Evolutionary conservation across 768 basidiomycete genomes (phyloP), one percentile per base, ranked within the genome.

Genomic region (Mycena belliarum): DNA sequence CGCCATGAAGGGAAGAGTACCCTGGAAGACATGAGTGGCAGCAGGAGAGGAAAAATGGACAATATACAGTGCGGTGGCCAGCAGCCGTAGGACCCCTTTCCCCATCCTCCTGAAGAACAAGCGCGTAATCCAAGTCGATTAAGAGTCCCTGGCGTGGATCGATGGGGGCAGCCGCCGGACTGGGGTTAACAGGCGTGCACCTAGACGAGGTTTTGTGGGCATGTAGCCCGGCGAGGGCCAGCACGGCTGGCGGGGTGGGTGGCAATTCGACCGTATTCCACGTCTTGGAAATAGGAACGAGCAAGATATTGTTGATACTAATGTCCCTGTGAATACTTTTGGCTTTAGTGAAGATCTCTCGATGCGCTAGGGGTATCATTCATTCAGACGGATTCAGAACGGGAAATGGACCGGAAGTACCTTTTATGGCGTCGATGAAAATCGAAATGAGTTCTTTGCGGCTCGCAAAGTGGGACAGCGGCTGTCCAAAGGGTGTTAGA

Each of bases 1-100:
- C 29, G 55, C 55, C 55, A 57, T 57, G 14, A 57, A 57, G 1
- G 55, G 55, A 20, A 56, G 47, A 2, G 55, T 57, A 4, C 48
- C 48, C 54, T 55, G 47, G 40, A n/a, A n/a, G n/a, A n/a, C n/a
- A n/a, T n/a, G n/a, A n/a, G n/a, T n/a, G n/a, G n/a, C n/a, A 32
- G 18, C 20, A n/a, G 28, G 6, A n/a, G 3, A 24, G 10, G n/a
- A 11, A 49, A 48, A 20, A 24, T 5, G 40, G 23, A 14, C 16
- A 9, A 21, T 44, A 4, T 41, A 49, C 47, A 1, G 55, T 57
- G 3, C 55, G 21, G 23, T 57, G 55, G 0, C 48, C 55, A 6
- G 25, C 26, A 0, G 41, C 40, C 4, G 33, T 8, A 3, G 48
- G 15, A 10, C 29, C 24, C 4, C 55, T 48, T 23, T 20, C n/a